phyloP scores from a whole-genome alignment of 139 green algal species.

The Desmodesmus armatus region DNA sequence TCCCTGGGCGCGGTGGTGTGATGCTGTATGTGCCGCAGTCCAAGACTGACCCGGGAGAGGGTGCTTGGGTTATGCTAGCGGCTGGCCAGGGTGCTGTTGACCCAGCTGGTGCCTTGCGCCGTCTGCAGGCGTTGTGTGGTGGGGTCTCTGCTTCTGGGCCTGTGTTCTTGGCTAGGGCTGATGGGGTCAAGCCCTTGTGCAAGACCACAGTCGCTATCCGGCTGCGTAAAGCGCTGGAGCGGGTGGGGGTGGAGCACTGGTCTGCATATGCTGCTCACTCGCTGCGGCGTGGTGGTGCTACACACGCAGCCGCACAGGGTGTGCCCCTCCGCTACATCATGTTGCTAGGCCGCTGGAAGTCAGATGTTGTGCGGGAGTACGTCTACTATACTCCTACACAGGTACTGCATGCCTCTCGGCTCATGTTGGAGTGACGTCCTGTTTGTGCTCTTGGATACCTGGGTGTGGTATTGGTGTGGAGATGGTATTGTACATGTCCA shows the following conservation, averaged over 20 bases:
- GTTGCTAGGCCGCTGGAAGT: constrained; percentile 26
- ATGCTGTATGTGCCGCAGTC: constrained; percentile 30
- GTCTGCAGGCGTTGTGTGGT: background rate
- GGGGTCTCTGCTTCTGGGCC: background rate
- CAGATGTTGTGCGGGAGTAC: constrained; percentile 33
- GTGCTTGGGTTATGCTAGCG: constrained; percentile 9
- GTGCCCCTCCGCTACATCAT: background rate
- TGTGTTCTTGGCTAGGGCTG: background rate
- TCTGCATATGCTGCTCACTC: constrained; percentile 2
- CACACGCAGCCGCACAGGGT: background rate
- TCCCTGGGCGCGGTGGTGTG: background rate
- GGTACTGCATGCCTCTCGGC: background rate
- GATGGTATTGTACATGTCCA: too few species aligned
- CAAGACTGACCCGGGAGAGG: constrained; percentile 25
- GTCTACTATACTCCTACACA: background rate
- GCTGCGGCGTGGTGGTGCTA: background rate
- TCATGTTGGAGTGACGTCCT: too few species aligned
- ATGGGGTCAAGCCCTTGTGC: background rate
- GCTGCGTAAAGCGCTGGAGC: background rate
- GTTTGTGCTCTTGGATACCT: too few species aligned
- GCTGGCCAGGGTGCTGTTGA: background rate
- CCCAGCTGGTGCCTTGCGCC: background rate
- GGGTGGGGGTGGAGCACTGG: background rate
- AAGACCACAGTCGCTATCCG: background rate
- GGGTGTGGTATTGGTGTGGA: too few species aligned